These are phyloP conservation scores for Kazachstania africana DNA, from an alignment of 805 yeast genomes.

Conservation along the genomic window DNA sequence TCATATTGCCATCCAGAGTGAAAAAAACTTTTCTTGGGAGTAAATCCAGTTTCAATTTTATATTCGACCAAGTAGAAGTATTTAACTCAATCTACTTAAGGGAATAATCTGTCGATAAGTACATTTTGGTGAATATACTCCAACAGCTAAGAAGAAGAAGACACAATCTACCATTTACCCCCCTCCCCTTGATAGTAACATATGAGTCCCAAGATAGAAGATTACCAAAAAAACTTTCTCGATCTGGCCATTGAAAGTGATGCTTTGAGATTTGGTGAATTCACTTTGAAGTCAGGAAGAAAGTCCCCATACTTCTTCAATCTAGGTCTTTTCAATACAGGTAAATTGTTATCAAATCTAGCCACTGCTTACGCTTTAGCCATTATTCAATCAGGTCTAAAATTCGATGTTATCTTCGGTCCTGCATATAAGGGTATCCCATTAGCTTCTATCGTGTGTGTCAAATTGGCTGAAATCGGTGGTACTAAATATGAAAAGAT, in stretches of 20 bases:
- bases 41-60: no score
- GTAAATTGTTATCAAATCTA: conserved; percentile 62
- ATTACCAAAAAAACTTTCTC: conserved; percentile 56
- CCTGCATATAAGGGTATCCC: conserved; percentile 99
- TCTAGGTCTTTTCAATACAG: conserved; percentile 80
- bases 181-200: no score
- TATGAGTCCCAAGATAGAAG: conserved; percentile 27
- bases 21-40: no score
- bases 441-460: conserved; percentile 83
- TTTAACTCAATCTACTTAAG: no score
- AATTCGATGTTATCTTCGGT: conserved; percentile 87
- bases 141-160: no score
- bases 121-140: no score
- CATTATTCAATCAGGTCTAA: conserved; percentile 66
- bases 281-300: conserved; percentile 87
- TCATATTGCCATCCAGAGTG: no score
- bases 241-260: conserved; percentile 71
- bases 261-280: conserved; percentile 79
- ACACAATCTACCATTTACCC: no score
- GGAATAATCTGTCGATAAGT: no score
- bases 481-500: conserved; percentile 62
- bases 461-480: conserved; percentile 83
- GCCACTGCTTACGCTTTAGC: conserved; percentile 86
- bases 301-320: conserved; percentile 94
- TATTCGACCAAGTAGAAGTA: no score